These are phyloP conservation scores for Colletotrichum somersetense DNA, from an alignment of 2,329 filamentous ascomycete genomes.

Conservation along the genomic window DNA sequence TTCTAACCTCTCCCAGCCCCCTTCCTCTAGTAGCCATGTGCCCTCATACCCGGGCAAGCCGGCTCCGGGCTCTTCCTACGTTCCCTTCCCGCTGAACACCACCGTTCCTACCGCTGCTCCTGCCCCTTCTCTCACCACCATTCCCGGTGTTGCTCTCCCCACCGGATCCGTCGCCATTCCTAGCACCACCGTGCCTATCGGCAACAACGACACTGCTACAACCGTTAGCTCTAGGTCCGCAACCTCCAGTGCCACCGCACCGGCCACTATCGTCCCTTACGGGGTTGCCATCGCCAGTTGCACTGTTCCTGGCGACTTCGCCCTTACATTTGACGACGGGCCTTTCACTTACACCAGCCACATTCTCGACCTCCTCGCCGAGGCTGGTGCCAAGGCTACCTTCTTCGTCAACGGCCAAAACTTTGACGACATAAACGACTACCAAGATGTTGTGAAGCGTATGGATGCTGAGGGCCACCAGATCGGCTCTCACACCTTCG, in stretches of 20 bases:
- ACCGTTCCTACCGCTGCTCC: constrained; percentile 19
- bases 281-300: constrained; percentile 52
- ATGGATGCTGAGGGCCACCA: constrained; percentile 60
- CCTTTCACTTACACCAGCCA: constrained; percentile 57
- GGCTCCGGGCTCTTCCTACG: constrained; percentile 8
- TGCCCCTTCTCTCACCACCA: constrained; percentile 24
- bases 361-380: constrained; percentile 55
- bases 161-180: constrained; percentile 23
- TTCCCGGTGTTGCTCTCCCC: constrained; percentile 33
- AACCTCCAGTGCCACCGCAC: constrained; percentile 47
- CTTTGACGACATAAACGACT: constrained; percentile 54
- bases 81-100: constrained; percentile 34
- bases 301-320: constrained; percentile 52
- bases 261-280: constrained; percentile 50
- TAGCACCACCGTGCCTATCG: constrained; percentile 33
- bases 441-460: constrained; percentile 55
- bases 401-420: constrained; percentile 60
- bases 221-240: neutral
- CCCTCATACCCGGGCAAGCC: constrained; percentile 36
- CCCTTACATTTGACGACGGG: constrained; percentile 63
- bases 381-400: constrained; percentile 52
- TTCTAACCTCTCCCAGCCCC: constrained; percentile 16
- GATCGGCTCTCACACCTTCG: constrained; percentile 55
- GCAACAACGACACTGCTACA: constrained; percentile 35
- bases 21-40: constrained; percentile 15